Base-by-base conservation (phyloP, 2,329 filamentous ascomycete species). In the Claviceps sp. region DNA sequence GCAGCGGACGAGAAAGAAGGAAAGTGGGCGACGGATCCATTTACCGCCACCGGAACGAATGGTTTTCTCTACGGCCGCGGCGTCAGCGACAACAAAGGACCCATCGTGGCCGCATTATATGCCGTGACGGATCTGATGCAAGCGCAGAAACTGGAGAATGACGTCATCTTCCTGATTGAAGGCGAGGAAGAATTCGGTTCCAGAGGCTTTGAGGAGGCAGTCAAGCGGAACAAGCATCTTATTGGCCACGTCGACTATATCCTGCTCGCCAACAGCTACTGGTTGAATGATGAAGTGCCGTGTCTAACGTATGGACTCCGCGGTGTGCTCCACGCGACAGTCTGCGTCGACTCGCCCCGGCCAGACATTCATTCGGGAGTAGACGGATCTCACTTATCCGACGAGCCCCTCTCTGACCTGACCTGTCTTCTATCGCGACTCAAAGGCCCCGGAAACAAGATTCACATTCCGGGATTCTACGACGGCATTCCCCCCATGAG, bases 81-180 rank as follows among this genome's bases (percentile, higher is more conserved):
- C n/a, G 87, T 94, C 14, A 94, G 89, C 47, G 93, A 98, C 67
- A 97, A 98, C 71, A 98, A 98, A 66, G 93, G 94, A 0, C 93
- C 93, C 0, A 88, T 96, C 55, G 81, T 98, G 62, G 91, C 94
- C 1, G 93, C 93, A 1, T 76, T 98, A 0, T 97, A 94, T 63
- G 93, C 91, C 0, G 91, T 94, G 1, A 88, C 91, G 0, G 91
- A 97, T 60, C 72, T 98, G 3, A 81, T 87, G 57, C 84, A 91
- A 56, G 82, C 86, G n/a, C 88, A 95, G 60, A 77, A 80, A 18
- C 75, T 98, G 1, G 84, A 85, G 50, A 89, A 89, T 41, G 90
- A 98, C 59, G 84, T 98, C 52, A 78, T 95, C 30, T 98, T 98
- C 62, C 70, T 98, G 3, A 94, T 98, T 47, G 93, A 98, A 63